Evolutionary conservation across 108 stramenopile species (phyloP).

Genomic region (Skeletonema costatum): DNA sequence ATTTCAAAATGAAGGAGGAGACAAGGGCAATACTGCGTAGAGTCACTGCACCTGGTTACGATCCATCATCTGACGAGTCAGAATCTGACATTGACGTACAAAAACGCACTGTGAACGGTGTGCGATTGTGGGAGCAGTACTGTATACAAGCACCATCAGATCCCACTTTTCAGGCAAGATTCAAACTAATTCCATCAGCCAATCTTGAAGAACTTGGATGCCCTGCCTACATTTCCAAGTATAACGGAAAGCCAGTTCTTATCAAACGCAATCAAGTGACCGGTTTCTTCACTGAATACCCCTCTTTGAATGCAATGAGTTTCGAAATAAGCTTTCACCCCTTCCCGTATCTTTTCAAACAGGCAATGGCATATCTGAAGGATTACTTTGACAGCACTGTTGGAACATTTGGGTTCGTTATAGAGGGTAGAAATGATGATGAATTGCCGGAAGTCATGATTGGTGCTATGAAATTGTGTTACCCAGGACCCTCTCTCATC

Average conservation of each 20-base stretch:
- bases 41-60: conserved; percentile 75
- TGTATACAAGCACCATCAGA: conserved; percentile 76
- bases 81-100: conserved; percentile 51
- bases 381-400: conserved; percentile 72
- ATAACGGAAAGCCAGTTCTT: conserved; percentile 83
- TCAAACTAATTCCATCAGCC: conserved; percentile 73
- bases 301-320: conserved; percentile 73
- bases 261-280: conserved; percentile 83
- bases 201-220: conserved; percentile 80
- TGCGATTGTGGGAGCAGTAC: conserved; percentile 81
- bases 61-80: conserved; percentile 51
- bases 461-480: conserved; percentile 70
- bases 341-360: conserved; percentile 83
- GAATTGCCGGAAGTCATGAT: conserved; percentile 70
- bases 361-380: conserved; percentile 81
- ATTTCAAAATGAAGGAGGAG: conserved; percentile 76
- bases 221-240: conserved; percentile 79
- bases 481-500: conserved; percentile 66
- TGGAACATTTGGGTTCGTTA: conserved; percentile 75
- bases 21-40: conserved; percentile 78
- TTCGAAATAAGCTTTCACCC: conserved; percentile 85
- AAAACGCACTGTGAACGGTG: conserved; percentile 70
- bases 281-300: conserved; percentile 74
- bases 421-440: conserved; percentile 81
- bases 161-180: conserved; percentile 66